phyloP scores from a whole-genome alignment of 257 asterid genomes.

The Rauvolfia tetraphylla region DNA sequence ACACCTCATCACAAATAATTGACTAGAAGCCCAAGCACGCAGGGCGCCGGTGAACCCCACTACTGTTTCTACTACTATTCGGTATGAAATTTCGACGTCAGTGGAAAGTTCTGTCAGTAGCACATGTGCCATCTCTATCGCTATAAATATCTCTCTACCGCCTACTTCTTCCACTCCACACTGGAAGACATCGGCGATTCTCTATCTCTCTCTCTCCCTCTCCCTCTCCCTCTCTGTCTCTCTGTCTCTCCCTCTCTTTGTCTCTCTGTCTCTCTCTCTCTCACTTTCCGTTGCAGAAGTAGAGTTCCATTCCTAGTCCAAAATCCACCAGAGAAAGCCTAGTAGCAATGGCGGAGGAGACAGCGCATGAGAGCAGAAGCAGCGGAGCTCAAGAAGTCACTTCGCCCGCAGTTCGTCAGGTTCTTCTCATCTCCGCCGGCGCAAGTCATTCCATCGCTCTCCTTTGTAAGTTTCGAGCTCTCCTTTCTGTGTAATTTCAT shows the following conservation, averaged over 20 bases:
- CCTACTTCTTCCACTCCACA: background rate
- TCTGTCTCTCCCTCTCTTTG: background rate
- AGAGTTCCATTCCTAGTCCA: background rate
- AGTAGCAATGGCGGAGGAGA: constrained; percentile 43
- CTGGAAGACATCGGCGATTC: background rate
- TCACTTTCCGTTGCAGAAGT: background rate
- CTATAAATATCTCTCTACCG: constrained; percentile 7
- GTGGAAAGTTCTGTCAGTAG: background rate
- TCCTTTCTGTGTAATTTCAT: background rate
- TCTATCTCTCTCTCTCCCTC: background rate
- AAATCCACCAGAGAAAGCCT: background rate
- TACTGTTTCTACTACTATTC: background rate
- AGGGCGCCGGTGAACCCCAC: background rate
- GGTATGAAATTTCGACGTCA: background rate
- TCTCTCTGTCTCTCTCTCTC: no score
- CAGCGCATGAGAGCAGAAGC: constrained; percentile 11
- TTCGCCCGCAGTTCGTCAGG: constrained; percentile 50
- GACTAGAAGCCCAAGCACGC: no score
- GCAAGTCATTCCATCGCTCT: constrained; percentile 96
- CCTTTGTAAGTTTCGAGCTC: constrained; percentile 54
- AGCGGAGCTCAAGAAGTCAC: constrained; percentile 33
- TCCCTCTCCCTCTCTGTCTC: no score
- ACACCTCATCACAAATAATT: no score
- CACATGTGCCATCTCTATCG: constrained; percentile 8
- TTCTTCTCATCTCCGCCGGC: constrained; percentile 83